Conservation (phyloP, 83 land plant genomes). For the Thuja plicata region DNA sequence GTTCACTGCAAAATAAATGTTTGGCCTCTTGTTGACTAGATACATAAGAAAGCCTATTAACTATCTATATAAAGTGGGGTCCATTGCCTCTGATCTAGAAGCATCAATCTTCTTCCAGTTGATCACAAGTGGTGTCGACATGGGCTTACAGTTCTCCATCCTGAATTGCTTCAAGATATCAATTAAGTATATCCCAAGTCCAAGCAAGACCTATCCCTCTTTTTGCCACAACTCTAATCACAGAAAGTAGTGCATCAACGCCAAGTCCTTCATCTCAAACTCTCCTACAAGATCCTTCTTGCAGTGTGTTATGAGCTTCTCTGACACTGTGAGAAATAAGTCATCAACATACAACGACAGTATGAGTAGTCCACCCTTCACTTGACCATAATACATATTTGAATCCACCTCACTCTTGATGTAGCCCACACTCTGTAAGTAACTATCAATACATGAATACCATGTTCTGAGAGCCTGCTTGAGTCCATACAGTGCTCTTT, state of each 20-base stretch:
- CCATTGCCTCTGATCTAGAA: no score
- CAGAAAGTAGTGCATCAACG: neutral
- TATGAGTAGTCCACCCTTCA: neutral
- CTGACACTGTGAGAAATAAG: neutral
- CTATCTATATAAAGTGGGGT: no score
- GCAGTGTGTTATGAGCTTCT: neutral
- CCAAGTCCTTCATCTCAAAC: neutral
- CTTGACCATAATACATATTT: no score
- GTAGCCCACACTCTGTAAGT: no score
- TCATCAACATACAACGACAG: neutral
- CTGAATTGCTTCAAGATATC: neutral
- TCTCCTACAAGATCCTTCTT: neutral
- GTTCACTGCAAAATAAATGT: no score
- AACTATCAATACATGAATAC: no score
- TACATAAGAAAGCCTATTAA: no score
- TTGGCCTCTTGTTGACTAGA: no score
- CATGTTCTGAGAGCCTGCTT: no score
- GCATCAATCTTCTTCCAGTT: no score
- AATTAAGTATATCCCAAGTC: neutral
- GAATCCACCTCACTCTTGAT: no score
- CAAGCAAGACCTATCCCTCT: neutral
- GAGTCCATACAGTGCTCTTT: no score
- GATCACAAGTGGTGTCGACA: neutral
- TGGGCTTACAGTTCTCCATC: neutral
- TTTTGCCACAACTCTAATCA: neutral